Evolutionary conservation across 2,329 filamentous ascomycete genomes (phyloP), one percentile per base, ranked within the genome.

Genomic region (Pseudocercospora macadamiae): DNA sequence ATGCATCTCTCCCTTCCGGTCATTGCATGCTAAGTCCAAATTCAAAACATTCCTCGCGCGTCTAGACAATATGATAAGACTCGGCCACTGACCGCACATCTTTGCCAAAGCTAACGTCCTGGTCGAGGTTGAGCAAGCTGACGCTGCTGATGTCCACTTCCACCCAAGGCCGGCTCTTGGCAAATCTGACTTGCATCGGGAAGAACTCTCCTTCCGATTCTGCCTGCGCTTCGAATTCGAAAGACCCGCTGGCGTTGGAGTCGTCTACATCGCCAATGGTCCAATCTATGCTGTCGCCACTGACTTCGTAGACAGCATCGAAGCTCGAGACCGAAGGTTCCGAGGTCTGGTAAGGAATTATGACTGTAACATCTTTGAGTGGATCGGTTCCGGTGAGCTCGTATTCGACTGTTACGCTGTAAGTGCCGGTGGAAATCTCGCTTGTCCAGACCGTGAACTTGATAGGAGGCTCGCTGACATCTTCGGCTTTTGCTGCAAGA

Each of bases 391-490:
- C 90, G 0, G 90, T 93, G 60, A 96, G 84, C 75, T 99, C 95
- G 74, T 97, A 99, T 76, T 97, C 95, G 30, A 97, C 86, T 1
- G 93, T 99, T 71, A 99, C 86, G 65, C 90, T 96, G 76, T 89
- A 96, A 70, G 88, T 92, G 72, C 87, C 86, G 47, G 88, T 86
- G 19, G 86, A 84, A 48, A 90, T 89, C 76, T 93, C 92, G 77
- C 96, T 97, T 61, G 96, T 91, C 95, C 95, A 99, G 34, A 97
- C 93, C 2, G 92, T 97, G 75, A 99, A 97, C 34, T 90, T 95
- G 70, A 99, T 95, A 6, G 95, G 95, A 34, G 96, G 87, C 55
- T 93, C 86, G 62, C 86, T 87, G 32, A 89, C 77, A 68, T 96
- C 91, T 66, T 96, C 92, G 2, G 84, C 82, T 76, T 91, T 92